These are phyloP conservation scores for Penicillium antarcticum DNA, from an alignment of 495 filamentous ascomycete species.

Conservation along the genomic window DNA sequence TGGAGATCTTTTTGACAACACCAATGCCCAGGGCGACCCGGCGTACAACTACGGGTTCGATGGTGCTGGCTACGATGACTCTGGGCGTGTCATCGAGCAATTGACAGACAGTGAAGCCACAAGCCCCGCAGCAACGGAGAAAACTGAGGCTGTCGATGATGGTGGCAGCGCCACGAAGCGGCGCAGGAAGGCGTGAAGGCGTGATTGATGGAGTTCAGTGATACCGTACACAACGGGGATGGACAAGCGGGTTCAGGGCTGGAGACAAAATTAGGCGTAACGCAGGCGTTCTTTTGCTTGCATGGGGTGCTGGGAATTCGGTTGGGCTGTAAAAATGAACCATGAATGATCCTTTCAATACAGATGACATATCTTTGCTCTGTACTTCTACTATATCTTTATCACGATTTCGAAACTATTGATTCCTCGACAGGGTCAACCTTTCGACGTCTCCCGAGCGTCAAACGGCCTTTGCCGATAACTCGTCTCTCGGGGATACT, in stretches of 20 bases:
- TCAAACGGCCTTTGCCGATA: too few species aligned
- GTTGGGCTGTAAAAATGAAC: slow-evolving; percentile 2
- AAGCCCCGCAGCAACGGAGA: slow-evolving; percentile 36
- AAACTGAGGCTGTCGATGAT: slow-evolving; percentile 7
- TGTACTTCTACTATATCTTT: not conserved
- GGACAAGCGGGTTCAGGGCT: not conserved
- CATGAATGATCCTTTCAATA: not conserved
- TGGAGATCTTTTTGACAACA: slow-evolving; percentile 34
- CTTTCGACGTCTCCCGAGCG: too few species aligned
- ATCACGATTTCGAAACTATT: too few species aligned
- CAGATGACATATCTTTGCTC: slow-evolving; percentile 4
- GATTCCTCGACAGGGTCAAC: too few species aligned
- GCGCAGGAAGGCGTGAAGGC: slow-evolving; percentile 33
- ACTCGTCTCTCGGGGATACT: too few species aligned
- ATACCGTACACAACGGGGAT: not conserved
- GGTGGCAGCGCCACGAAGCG: slow-evolving; percentile 34
- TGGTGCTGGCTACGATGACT: slow-evolving; percentile 25
- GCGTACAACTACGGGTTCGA: slow-evolving; percentile 32
- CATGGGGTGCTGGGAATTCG: not conserved
- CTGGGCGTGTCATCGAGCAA: slow-evolving; percentile 40
- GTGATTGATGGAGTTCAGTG: not conserved
- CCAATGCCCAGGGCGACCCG: slow-evolving; percentile 21
- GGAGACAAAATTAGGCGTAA: not conserved
- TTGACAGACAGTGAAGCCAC: slow-evolving; percentile 48
- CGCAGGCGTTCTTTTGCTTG: slow-evolving; percentile 3